Base-by-base conservation (phyloP, 768 basidiomycete species). In the Russula brevipes region DNA sequence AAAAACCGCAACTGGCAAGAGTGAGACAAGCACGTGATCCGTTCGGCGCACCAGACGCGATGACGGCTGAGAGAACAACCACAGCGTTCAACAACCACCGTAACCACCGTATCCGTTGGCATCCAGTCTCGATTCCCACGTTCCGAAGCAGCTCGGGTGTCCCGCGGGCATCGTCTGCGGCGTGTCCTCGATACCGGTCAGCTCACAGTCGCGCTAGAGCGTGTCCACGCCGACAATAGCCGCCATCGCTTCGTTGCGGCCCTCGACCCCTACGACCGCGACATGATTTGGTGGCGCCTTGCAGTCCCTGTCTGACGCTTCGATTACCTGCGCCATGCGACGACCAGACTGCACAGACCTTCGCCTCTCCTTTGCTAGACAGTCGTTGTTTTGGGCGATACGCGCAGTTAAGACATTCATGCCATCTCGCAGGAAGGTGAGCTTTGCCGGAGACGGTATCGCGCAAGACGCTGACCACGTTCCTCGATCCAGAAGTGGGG, bases 301-400 rank as follows among this genome's bases (percentile, higher is more conserved):
- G 78, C 95, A 98, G 17, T 84, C 83, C 0, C 76, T 76, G 69
- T 91, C 98, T 8, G 84, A 74, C 50, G 88, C 85, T 81, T 12
- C 24, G 1, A 1, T 24, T 24, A 99, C 47, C 84, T 78, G 72
- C 94, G 95, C 54, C 91, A 78, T 4, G 86, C 96, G 75, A 98
- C 85, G 47, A 99, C 97, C 44, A 99, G 82, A 35, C 97, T 99
- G 11, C 97, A 82, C 56, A 99, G 73, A 0, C 97, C 97, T 69
- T 99, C 97, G 16, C 96, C 96, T 94, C 75, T 99, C 97, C 72
- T 99, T 96, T 70, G 98, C 97, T 1, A 99, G 80, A 97, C 97
- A 98, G 74, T 98, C 97, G 73, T 98, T 98, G 70, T 89, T 85
- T 72, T 92, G 93, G 41, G 98, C 96, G 57, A 99, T 94, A 69